Evolutionary conservation across 2,329 filamentous ascomycete genomes (phyloP).

Genomic region (Sordariomycetes sp.): DNA sequence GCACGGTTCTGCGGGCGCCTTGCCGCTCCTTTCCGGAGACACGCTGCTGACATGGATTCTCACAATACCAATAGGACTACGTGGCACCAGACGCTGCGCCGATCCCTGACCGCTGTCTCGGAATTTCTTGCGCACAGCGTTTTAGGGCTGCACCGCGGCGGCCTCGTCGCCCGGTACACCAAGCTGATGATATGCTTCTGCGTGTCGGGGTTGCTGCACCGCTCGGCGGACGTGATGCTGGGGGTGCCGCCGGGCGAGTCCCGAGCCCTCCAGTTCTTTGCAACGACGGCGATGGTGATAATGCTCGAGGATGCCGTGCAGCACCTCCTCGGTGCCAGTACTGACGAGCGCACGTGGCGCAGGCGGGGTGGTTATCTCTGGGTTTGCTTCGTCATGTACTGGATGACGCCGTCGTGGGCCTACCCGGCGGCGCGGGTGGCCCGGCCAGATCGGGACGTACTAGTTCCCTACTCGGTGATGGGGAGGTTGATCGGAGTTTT

Average conservation of each 20-base stretch:
- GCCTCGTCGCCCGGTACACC: slow-evolving; percentile 7
- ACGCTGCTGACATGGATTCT: no score
- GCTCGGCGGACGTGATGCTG: slow-evolving; percentile 9
- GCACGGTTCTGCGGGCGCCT: no score
- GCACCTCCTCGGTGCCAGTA: no score
- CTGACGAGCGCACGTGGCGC: no score
- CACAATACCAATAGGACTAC: not conserved
- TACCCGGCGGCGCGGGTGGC: slow-evolving; percentile 11
- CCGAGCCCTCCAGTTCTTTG: slow-evolving; percentile 4
- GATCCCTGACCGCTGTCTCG: slow-evolving; percentile 9
- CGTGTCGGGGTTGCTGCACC: slow-evolving; percentile 10
- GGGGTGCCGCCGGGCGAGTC: slow-evolving; percentile 9
- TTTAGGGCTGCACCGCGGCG: slow-evolving; percentile 5
- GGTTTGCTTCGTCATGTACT: slow-evolving; percentile 10
- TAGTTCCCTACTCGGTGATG: slow-evolving; percentile 7
- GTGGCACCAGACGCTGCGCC: slow-evolving; percentile 12
- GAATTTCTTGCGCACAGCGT: slow-evolving; percentile 6
- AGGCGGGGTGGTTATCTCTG: slow-evolving; percentile 8
- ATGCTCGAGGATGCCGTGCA: no score
- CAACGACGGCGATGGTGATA: no score
- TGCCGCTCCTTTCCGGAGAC: no score
- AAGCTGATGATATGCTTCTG: slow-evolving; percentile 10
- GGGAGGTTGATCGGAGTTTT: not conserved
- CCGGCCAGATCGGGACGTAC: slow-evolving; percentile 4
- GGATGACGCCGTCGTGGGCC: slow-evolving; percentile 12